Evolutionary conservation across 805 yeast genomes (phyloP).

Genomic region (Metschnikowia koreensis): DNA sequence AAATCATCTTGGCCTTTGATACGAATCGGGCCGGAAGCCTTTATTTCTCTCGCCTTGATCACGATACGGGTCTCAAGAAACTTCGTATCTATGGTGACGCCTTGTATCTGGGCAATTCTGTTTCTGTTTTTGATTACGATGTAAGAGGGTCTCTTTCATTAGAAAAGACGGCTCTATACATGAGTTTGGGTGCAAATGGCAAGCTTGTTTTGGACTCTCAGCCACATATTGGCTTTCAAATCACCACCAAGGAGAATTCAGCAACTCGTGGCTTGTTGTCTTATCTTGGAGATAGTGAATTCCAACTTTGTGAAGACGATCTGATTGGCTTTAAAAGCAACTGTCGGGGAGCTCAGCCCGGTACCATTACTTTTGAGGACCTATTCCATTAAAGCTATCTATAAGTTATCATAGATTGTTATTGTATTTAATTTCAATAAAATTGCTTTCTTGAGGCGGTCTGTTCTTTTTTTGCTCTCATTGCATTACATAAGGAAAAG

Average conservation of each 20-base stretch:
- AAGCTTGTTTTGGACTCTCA: neutral
- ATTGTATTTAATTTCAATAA: no score
- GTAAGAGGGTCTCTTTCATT: neutral
- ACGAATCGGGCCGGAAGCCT: neutral
- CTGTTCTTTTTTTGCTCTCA: no score
- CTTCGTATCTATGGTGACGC: neutral
- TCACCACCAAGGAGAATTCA: neutral
- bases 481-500: no score
- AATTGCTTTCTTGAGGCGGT: neutral
- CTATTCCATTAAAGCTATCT: no score
- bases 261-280: neutral
- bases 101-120: neutral
- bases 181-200: neutral
- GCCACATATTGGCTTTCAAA: constrained; percentile 1
- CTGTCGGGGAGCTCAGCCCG: neutral
- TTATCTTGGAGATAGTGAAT: neutral
- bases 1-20: no score
- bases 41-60: neutral
- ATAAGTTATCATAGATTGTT: no score
- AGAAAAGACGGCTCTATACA: neutral
- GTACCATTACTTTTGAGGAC: neutral
- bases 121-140: neutral
- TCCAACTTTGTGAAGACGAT: constrained; percentile 3
- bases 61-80: neutral
- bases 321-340: neutral